phyloP scores from a whole-genome alignment of 495 filamentous ascomycete genomes.

The Pyrenula aspistea region DNA sequence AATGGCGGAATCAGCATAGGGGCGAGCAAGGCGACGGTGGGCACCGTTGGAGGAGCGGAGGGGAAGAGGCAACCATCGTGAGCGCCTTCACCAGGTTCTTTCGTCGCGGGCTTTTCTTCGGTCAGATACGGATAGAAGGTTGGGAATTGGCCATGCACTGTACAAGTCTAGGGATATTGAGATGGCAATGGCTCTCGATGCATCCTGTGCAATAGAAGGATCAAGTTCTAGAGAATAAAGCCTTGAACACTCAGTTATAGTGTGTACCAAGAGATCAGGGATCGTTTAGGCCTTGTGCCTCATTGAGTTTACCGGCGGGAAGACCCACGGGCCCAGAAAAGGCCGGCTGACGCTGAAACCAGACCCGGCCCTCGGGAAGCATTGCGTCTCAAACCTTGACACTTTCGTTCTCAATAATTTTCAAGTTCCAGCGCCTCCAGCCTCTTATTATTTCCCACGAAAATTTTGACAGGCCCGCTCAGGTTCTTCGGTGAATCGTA shows the following conservation, averaged over 20 bases:
- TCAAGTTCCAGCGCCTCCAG: too few relatives aligned
- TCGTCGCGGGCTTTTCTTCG: too few relatives aligned
- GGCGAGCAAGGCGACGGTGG: slow-evolving; percentile 10
- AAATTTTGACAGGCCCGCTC: background rate
- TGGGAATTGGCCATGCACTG: too few relatives aligned
- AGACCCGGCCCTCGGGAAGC: background rate
- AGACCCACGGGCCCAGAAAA: background rate
- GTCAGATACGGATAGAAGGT: too few relatives aligned
- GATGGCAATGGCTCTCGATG: too few relatives aligned
- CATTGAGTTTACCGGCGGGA: background rate
- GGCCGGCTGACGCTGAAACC: background rate
- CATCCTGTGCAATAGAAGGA: too few relatives aligned
- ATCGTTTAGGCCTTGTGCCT: background rate
- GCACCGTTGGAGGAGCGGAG: slow-evolving; percentile 2
- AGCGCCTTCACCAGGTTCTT: too few relatives aligned
- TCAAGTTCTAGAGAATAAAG: too few relatives aligned
- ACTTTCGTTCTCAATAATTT: too few relatives aligned
- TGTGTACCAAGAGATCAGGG: too few relatives aligned
- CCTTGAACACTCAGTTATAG: too few relatives aligned
- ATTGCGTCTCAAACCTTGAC: background rate
- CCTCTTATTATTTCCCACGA: background rate
- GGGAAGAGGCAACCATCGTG: background rate
- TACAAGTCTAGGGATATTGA: too few relatives aligned
- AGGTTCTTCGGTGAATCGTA: background rate
- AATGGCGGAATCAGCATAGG: slow-evolving; percentile 10